Conservation (phyloP, 2,329 filamentous ascomycete genomes). For the Chaetomiaceae sp. region DNA sequence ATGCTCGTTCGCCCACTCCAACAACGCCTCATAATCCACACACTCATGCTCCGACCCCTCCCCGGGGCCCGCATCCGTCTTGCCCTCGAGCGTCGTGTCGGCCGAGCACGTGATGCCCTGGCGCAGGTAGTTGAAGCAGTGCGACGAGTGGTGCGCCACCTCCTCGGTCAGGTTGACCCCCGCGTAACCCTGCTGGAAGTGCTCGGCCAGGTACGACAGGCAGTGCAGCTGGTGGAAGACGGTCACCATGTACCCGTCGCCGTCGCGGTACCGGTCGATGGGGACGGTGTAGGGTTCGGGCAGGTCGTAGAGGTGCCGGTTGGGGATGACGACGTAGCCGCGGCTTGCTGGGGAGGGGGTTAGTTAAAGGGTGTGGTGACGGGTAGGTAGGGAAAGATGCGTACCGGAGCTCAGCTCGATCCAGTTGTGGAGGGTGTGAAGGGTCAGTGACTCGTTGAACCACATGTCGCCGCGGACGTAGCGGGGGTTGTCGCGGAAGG, state of each 20-base stretch:
- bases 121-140: constrained; percentile 39
- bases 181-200: constrained; percentile 35
- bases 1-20: constrained; percentile 34
- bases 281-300: constrained; percentile 32
- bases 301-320: constrained; percentile 29
- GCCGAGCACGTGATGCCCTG: constrained; percentile 36
- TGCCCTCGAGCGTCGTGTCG: constrained; percentile 38
- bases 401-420: constrained; percentile 30
- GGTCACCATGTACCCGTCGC: constrained; percentile 37
- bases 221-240: constrained; percentile 40
- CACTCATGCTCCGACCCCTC: constrained; percentile 36
- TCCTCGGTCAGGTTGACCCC: constrained; percentile 32
- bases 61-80: constrained; percentile 34
- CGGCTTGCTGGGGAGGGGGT: constrained; percentile 26
- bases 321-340: constrained; percentile 33
- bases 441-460: constrained; percentile 31
- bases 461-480: constrained; percentile 35
- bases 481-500: constrained; percentile 30
- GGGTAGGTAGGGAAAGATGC: constrained; percentile 21
- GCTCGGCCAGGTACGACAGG: constrained; percentile 34
- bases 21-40: constrained; percentile 33
- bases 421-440: constrained; percentile 35
- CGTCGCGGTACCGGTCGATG: constrained; percentile 30
- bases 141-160: constrained; percentile 34
- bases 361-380: background rate